phyloP scores from a whole-genome alignment of 75 land plant genomes.

The Pinus taeda region DNA sequence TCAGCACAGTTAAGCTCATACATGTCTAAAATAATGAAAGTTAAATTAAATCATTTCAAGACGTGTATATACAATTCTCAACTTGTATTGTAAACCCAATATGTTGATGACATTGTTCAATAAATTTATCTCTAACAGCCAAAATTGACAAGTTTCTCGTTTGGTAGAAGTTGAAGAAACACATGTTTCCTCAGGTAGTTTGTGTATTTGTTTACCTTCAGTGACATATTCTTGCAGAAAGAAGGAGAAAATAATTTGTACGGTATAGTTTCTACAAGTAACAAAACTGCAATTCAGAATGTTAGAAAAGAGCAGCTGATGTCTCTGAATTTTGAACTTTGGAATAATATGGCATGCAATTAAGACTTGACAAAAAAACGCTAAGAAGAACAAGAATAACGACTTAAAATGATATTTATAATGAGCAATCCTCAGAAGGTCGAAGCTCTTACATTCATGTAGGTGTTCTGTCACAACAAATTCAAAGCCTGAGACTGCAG shows the following conservation, averaged over 20 bases:
- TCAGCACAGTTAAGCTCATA: neutral
- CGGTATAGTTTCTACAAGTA: neutral
- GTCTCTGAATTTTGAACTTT: neutral
- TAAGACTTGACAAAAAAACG: too few relatives aligned
- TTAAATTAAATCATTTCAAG: neutral
- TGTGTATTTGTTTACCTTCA: neutral
- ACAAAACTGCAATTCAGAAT: neutral
- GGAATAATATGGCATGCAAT: too few relatives aligned
- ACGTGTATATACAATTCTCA: neutral
- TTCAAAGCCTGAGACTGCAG: conserved; percentile 52
- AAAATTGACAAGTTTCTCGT: too few relatives aligned
- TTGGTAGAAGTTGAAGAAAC: too few relatives aligned
- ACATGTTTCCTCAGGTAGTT: neutral
- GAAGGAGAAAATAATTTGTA: neutral
- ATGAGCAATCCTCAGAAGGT: neutral
- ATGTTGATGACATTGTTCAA: neutral
- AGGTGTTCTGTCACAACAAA: conserved; percentile 7
- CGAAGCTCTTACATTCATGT: conserved; percentile 25
- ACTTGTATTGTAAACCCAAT: neutral
- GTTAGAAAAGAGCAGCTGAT: neutral
- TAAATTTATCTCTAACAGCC: neutral
- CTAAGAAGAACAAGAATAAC: neutral
- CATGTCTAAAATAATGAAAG: neutral
- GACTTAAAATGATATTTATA: neutral
- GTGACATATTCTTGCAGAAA: neutral